Evolutionary conservation across 352 stramenopile species (phyloP).

Genomic region (Phytophthora syringae): DNA sequence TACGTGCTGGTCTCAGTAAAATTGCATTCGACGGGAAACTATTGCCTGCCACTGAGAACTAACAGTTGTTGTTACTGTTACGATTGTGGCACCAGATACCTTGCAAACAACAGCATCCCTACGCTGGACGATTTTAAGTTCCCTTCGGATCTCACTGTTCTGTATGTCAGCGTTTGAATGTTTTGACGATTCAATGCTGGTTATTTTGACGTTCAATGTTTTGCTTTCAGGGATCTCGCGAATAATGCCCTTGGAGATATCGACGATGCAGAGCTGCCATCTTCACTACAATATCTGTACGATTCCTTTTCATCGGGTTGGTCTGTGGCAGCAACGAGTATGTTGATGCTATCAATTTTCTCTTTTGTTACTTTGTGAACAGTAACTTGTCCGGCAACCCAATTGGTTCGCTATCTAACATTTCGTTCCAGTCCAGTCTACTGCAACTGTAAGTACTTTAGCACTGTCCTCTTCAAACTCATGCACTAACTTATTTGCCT

Average conservation of each 20-base stretch:
- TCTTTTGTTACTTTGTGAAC: background rate
- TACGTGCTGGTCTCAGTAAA: conserved; percentile 4
- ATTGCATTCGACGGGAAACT: background rate
- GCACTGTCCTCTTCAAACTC: background rate
- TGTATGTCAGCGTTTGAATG: conserved; percentile 23
- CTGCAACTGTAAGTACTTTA: conserved; percentile 36
- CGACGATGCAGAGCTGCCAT: conserved; percentile 12
- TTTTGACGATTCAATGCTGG: background rate
- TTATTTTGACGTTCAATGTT: background rate
- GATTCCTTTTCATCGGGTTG: background rate
- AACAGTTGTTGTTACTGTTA: background rate
- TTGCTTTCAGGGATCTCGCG: conserved; percentile 24
- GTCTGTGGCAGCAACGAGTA: background rate
- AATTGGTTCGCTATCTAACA: conserved; percentile 33
- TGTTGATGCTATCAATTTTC: background rate
- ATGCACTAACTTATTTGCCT: background rate
- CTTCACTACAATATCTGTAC: conserved; percentile 36
- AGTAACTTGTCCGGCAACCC: conserved; percentile 53
- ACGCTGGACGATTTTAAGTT: conserved; percentile 30
- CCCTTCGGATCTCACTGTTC: conserved; percentile 23
- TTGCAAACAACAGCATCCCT: conserved; percentile 45
- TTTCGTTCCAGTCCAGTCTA: conserved; percentile 35
- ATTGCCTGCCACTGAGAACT: background rate
- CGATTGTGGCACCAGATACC: conserved; percentile 14
- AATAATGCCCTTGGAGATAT: conserved; percentile 31